Conservation (phyloP, 176 grass and related monocot genomes). For the Phyllostachys edulis region DNA sequence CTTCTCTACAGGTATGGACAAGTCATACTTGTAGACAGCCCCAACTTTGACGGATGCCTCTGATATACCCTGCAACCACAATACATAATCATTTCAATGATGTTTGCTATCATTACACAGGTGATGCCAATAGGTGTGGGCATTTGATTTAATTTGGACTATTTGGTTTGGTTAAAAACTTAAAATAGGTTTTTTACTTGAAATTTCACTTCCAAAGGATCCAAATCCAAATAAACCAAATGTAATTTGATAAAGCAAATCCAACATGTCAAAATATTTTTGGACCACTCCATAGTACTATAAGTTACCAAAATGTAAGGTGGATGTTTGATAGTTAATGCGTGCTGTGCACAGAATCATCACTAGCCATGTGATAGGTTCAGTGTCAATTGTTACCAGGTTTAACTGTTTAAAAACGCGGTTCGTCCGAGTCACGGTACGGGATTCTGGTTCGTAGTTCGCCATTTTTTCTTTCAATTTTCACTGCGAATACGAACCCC, state of each 20-base stretch:
- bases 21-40: constrained; percentile 93
- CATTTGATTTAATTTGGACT: background rate
- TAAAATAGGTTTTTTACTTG: background rate
- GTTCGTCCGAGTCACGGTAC: no score
- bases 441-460: no score
- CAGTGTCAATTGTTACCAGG: background rate
- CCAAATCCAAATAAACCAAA: background rate
- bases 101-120: background rate
- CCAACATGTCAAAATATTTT: background rate
- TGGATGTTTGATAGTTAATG: no score
- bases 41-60: constrained; percentile 89
- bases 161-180: background rate
- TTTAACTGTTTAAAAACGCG: background rate
- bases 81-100: background rate
- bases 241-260: constrained; percentile 1
- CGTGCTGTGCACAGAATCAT: background rate
- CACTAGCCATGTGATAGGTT: background rate
- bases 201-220: constrained; percentile 4
- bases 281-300: background rate
- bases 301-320: no score
- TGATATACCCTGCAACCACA: constrained; percentile 72
- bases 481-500: no score
- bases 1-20: constrained; percentile 78
- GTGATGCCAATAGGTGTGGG: background rate
- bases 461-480: no score